These are phyloP conservation scores for Peronospora farinosa DNA, from an alignment of 352 stramenopile genomes.

Conservation along the genomic window DNA sequence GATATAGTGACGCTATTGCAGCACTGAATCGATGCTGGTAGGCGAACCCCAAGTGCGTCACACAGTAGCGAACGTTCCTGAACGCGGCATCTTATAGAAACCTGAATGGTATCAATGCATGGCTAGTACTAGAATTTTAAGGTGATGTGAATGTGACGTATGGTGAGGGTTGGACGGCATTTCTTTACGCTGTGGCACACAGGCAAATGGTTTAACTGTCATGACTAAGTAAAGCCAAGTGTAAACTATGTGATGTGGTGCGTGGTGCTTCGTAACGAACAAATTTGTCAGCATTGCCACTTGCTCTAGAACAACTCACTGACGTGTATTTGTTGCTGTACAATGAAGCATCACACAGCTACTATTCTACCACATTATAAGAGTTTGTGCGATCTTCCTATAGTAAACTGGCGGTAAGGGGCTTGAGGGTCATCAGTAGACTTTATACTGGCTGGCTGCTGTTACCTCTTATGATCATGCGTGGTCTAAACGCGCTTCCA, in stretches of 20 bases:
- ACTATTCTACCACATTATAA: too few relatives aligned
- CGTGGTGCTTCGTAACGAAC: conserved; percentile 20
- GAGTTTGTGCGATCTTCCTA: too few relatives aligned
- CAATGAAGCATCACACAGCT: too few relatives aligned
- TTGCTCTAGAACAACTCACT: conserved; percentile 49
- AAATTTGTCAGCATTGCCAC: conserved; percentile 45
- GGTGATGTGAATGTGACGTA: conserved; percentile 49
- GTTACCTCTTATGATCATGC: too few relatives aligned
- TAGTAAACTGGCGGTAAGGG: too few relatives aligned
- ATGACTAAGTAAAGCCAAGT: background rate
- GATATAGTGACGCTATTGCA: conserved; percentile 1
- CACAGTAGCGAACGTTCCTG: conserved; percentile 36
- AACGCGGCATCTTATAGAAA: conserved; percentile 44
- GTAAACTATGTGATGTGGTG: background rate
- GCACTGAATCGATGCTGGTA: background rate
- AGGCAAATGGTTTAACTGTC: too few relatives aligned
- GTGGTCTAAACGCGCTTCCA: too few relatives aligned
- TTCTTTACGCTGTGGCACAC: conserved; percentile 58
- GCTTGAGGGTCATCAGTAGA: too few relatives aligned
- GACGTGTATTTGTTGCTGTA: conserved; percentile 11
- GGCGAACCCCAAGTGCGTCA: background rate
- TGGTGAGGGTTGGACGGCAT: conserved; percentile 62
- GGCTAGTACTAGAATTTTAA: conserved; percentile 20
- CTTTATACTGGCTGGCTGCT: too few relatives aligned
- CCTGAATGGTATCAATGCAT: conserved; percentile 32